Evolutionary conservation across 345 rosid genomes (phyloP).

Genomic region (Eucalyptus rudis): DNA sequence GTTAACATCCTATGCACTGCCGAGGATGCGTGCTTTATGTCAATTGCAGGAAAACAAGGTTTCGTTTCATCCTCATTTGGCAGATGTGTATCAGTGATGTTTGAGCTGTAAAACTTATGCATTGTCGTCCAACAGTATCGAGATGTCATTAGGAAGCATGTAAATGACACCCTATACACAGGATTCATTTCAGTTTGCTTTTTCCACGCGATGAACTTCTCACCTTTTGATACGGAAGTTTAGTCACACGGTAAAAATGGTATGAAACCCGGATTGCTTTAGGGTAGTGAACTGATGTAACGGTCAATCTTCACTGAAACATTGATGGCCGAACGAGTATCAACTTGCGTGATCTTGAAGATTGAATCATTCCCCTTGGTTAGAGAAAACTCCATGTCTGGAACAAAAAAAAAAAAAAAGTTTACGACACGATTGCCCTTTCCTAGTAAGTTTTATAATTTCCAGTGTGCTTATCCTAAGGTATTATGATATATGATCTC

Average conservation of each 20-base stretch:
- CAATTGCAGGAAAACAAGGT: neutral
- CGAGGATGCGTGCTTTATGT: neutral
- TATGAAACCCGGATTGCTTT: neutral
- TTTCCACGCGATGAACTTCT: neutral
- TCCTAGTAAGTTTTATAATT: neutral
- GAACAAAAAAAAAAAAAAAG: too few species aligned
- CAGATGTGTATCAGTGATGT: neutral
- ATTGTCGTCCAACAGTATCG: neutral
- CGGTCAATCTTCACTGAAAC: neutral
- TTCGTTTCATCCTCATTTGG: neutral
- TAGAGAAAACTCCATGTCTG: neutral
- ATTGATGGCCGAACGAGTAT: neutral
- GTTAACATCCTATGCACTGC: neutral
- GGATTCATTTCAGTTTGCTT: neutral
- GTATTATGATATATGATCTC: neutral
- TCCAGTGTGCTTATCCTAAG: rapidly evolving
- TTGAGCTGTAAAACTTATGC: neutral
- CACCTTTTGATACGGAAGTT: neutral
- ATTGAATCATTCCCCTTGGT: neutral
- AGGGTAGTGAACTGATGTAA: neutral
- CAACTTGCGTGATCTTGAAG: neutral
- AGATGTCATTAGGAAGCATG: neutral
- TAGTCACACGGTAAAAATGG: neutral
- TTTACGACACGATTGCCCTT: rapidly evolving
- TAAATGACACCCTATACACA: neutral